Evolutionary conservation across 2,329 filamentous ascomycete species (phyloP), one percentile per base, ranked within the genome.

Genomic region (Ascosphaera pollenicola): DNA sequence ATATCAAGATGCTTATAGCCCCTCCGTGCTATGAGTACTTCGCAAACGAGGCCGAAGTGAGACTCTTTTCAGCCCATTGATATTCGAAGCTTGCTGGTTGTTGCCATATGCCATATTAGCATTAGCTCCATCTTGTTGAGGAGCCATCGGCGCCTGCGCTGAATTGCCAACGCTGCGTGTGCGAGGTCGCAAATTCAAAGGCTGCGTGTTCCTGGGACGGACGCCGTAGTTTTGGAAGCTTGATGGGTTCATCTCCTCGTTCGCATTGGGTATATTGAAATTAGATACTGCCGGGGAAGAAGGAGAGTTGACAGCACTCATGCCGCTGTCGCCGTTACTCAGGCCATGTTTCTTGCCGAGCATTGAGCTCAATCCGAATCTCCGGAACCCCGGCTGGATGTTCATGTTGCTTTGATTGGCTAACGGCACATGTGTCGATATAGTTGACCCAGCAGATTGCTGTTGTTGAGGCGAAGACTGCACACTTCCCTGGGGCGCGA

Each of bases 301-400:
- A 32, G 30, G 30, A 13, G 6, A 7, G 30, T 32, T 32, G 6
- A 13, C 11, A 13, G 6, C 30, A 13, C n/a, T 32, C 6, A 15
- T 6, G n/a, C 30, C 30, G 11, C 30, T 13, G n/a, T 32, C 30
- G n/a, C 30, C 30, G n/a, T 13, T 32, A 15, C 30, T 32, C 30
- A 32, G 6, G 10, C 10, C 30, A 7, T 32, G 30, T 13, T 32
- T 32, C 30, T 32, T 32, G 30, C 30, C 30, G 11, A 32, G 30
- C 30, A 49, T 45, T 36, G 45, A 40, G 15, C 35, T 13, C 17
- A 52, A 36, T 4, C 53, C 54, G 39, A 60, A 61, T 17, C 58
- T 51, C 19, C 56, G 58, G 17, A 54, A 60, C 16, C 58, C 58
- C 2, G 57, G 57, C 42, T 60, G 58, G 32, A 61, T 58, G 40